phyloP scores from a whole-genome alignment of 306 rosid species.

The Alnus glutinosa region DNA sequence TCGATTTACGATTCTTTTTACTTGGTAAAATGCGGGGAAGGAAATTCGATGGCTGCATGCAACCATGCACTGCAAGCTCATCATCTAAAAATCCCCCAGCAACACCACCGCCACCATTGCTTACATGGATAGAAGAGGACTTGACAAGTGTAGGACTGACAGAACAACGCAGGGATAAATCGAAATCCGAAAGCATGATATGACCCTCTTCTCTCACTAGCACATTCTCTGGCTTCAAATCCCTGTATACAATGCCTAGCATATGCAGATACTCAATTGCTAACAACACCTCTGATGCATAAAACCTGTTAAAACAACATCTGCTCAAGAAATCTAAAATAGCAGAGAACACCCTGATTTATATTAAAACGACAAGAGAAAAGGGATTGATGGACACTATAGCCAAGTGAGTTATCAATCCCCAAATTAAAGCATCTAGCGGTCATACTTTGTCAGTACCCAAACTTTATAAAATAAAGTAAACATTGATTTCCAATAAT shows the following conservation, averaged over 20 bases:
- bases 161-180: conserved; percentile 83
- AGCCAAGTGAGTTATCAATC: not conserved
- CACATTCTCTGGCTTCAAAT: conserved; percentile 88
- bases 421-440: not conserved
- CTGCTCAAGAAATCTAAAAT: not conserved
- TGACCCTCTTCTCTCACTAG: conserved; percentile 87
- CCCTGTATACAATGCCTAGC: conserved; percentile 94
- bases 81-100: conserved; percentile 39
- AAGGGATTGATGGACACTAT: not conserved
- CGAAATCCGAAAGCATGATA: conserved; percentile 95
- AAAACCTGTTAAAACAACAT: conserved; percentile 56
- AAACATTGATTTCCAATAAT: no score
- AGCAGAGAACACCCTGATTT: not conserved
- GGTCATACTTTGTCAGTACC: no score
- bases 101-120: conserved; percentile 15
- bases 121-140: conserved; percentile 56
- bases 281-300: conserved; percentile 75
- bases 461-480: no score
- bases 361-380: not conserved
- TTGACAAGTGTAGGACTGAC: conserved; percentile 81
- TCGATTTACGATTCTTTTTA: conserved; percentile 76
- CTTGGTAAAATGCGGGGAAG: conserved; percentile 75
- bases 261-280: conserved; percentile 95
- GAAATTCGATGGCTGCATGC: conserved; percentile 62
- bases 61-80: conserved; percentile 45